Evolutionary conservation across 768 basidiomycete genomes (phyloP).

Genomic region (Tylopilus plumbeoviolaceoides): DNA sequence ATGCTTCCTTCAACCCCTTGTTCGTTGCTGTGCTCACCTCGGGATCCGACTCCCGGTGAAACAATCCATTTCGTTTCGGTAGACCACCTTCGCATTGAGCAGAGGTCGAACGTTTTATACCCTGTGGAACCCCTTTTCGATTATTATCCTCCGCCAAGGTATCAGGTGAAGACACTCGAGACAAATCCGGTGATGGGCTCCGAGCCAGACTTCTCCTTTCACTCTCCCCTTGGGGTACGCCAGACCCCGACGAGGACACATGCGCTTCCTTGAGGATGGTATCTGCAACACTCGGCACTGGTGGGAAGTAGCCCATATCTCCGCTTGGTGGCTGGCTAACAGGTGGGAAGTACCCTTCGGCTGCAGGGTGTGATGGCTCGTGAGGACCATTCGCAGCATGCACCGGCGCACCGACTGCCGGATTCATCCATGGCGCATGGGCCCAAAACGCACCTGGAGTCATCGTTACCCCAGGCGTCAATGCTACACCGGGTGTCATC

Average conservation of each 20-base stretch:
- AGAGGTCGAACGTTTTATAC: constrained; percentile 29
- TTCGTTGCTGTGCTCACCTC: constrained; percentile 20
- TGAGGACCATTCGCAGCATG: constrained; percentile 23
- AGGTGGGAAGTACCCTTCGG: constrained; percentile 43
- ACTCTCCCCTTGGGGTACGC: background rate
- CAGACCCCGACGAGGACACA: constrained; percentile 1
- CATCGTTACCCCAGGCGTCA: constrained; percentile 65
- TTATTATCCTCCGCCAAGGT: constrained; percentile 7
- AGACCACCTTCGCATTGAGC: constrained; percentile 26
- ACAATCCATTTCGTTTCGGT: constrained; percentile 25
- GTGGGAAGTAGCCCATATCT: constrained; percentile 41
- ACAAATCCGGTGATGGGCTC: constrained; percentile 8
- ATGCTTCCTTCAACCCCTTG: constrained; percentile 26
- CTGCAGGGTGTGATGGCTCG: constrained; percentile 10
- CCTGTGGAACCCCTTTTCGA: constrained; percentile 15
- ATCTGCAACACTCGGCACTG: constrained; percentile 31
- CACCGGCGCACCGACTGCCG: constrained; percentile 61
- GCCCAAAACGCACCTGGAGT: constrained; percentile 73
- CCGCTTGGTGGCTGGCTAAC: constrained; percentile 22
- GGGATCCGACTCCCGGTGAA: constrained; percentile 31
- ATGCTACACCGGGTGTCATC: constrained; percentile 28
- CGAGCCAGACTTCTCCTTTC: constrained; percentile 1
- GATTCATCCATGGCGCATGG: constrained; percentile 52
- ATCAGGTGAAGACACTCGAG: constrained; percentile 7
- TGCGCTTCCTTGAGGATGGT: constrained; percentile 34